Conservation (phyloP, 495 filamentous ascomycete species). For the Lasiosphaeria miniovina region DNA sequence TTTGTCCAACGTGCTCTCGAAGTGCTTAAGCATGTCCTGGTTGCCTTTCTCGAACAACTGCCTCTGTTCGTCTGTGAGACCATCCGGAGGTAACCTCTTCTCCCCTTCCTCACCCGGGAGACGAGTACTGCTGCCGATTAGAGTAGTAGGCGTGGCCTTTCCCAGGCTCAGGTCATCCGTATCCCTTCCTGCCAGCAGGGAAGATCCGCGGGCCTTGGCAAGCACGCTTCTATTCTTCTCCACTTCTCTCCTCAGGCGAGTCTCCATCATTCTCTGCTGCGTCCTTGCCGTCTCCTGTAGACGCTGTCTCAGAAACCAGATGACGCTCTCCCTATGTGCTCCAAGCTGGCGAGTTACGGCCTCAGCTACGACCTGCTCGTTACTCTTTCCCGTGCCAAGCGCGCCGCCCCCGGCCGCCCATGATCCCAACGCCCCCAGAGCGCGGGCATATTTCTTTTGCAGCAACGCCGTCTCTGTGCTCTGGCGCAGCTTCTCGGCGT, state of each 20-base stretch:
- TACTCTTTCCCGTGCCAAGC: slow-evolving; percentile 35
- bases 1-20: slow-evolving; percentile 87
- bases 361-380: slow-evolving; percentile 69
- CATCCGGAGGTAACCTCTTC: slow-evolving; percentile 39
- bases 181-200: neutral
- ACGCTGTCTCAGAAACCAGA: slow-evolving; percentile 74
- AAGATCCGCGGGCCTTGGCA: slow-evolving; percentile 55
- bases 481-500: slow-evolving; percentile 77
- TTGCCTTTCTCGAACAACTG: slow-evolving; percentile 95
- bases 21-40: slow-evolving; percentile 84
- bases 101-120: slow-evolving; percentile 37
- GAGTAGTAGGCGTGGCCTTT: neutral
- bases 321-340: slow-evolving; percentile 70
- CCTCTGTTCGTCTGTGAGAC: slow-evolving; percentile 75
- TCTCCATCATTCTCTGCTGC: slow-evolving; percentile 90
- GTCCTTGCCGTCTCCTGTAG: slow-evolving; percentile 71
- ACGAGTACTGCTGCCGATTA: slow-evolving; percentile 14
- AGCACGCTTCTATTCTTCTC: slow-evolving; percentile 87
- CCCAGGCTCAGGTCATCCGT: slow-evolving; percentile 15
- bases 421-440: slow-evolving; percentile 58
- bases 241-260: slow-evolving; percentile 72
- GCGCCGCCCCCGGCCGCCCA: slow-evolving; percentile 68
- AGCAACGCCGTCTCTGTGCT: slow-evolving; percentile 65
- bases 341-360: slow-evolving; percentile 56
- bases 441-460: slow-evolving; percentile 62